Conservation (phyloP, 1,284 basidiomycete species). For the Apiotrichum montevideense region DNA sequence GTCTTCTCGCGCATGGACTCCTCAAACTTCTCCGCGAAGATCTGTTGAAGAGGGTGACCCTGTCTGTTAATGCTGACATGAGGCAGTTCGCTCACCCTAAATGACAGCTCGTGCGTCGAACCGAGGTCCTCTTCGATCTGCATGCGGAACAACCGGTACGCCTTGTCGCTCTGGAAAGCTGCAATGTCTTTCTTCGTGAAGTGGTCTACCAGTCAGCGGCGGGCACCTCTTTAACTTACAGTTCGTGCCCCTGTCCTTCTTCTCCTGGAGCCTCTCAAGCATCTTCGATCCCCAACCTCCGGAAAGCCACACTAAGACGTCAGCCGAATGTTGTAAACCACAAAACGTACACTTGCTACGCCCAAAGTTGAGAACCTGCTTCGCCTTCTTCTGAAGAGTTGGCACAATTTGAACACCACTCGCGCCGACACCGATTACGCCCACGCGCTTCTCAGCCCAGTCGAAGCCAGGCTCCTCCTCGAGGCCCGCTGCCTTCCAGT, state of each 20-base stretch:
- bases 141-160: constrained; percentile 22
- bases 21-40: background rate
- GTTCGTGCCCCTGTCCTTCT: constrained; percentile 3
- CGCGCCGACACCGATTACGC: constrained; percentile 13
- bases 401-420: constrained; percentile 27
- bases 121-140: constrained; percentile 18
- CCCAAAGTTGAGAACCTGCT: constrained; percentile 26
- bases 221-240: constrained; percentile 2
- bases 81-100: background rate
- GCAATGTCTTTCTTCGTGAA: constrained; percentile 20
- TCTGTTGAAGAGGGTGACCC: constrained; percentile 4
- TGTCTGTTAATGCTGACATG: no score
- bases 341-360: constrained; percentile 5
- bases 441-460: constrained; percentile 13
- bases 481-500: constrained; percentile 11
- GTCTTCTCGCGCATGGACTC: constrained; percentile 14
- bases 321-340: background rate
- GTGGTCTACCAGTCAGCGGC: constrained; percentile 8
- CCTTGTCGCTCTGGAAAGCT: constrained; percentile 3
- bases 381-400: constrained; percentile 15
- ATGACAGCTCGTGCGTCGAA: constrained; percentile 8
- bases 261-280: constrained; percentile 4
- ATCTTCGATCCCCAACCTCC: constrained; percentile 20
- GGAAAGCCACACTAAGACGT: constrained; percentile 22
- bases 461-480: constrained; percentile 5